These are phyloP conservation scores for Quercus cerris DNA, from an alignment of 306 rosid species.

Conservation along the genomic window DNA sequence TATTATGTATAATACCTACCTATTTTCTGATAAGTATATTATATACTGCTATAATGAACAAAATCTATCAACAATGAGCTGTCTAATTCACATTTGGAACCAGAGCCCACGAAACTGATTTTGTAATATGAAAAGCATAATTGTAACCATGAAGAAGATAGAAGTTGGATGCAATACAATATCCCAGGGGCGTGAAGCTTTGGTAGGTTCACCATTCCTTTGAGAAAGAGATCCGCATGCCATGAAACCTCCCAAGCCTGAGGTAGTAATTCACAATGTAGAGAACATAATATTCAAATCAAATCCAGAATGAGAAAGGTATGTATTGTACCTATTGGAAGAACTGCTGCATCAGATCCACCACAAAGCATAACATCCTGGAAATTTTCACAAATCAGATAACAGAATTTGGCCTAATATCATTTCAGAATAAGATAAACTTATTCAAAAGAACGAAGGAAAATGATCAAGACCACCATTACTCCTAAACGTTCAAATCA, in stretches of 20 bases:
- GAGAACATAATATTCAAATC: slow-evolving; percentile 8
- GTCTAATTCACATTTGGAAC: neutral
- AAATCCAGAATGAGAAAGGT: slow-evolving; percentile 6
- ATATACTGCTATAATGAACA: too few relatives aligned
- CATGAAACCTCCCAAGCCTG: slow-evolving; percentile 96
- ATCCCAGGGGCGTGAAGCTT: slow-evolving; percentile 99
- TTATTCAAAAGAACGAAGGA: neutral
- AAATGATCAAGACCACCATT: neutral
- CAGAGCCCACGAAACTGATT: neutral
- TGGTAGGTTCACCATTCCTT: slow-evolving; percentile 75
- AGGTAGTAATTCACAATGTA: slow-evolving; percentile 7
- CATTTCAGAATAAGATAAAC: neutral
- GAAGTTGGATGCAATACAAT: slow-evolving; percentile 36
- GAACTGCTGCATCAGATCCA: slow-evolving; percentile 88
- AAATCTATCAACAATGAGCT: neutral
- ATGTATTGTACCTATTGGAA: slow-evolving; percentile 61
- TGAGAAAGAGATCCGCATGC: slow-evolving; percentile 93
- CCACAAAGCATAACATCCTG: slow-evolving; percentile 93
- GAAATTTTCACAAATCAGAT: neutral
- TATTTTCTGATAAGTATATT: too few relatives aligned
- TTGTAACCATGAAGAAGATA: slow-evolving; percentile 2
- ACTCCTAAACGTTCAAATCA: too few relatives aligned
- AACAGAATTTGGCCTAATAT: neutral
- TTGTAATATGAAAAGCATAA: neutral
- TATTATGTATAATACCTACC: too few relatives aligned